phyloP scores from a whole-genome alignment of 1,139 yeast species.

The Yamadazyma dushanensis region DNA sequence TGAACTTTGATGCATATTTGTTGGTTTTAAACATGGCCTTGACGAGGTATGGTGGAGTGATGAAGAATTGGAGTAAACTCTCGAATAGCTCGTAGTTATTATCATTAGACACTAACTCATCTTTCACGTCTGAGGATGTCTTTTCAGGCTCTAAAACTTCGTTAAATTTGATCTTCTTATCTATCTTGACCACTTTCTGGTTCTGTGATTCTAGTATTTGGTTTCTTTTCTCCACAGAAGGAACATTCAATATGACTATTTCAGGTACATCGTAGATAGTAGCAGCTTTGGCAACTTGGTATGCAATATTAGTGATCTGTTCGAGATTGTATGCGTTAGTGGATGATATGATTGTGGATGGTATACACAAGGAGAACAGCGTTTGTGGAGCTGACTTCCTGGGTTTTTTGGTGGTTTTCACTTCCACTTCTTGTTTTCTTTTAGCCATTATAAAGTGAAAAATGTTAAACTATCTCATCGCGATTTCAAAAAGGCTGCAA shows the following conservation, averaged over 20 bases:
- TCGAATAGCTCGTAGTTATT: slow-evolving; percentile 60
- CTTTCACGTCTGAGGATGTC: slow-evolving; percentile 9
- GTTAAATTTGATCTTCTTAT: slow-evolving; percentile 19
- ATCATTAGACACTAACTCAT: slow-evolving; percentile 11
- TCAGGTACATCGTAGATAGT: slow-evolving; percentile 70
- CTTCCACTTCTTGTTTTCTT: slow-evolving; percentile 25
- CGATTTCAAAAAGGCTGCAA: background rate
- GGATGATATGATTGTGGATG: slow-evolving; percentile 54
- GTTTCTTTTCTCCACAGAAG: slow-evolving; percentile 20
- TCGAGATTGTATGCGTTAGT: slow-evolving; percentile 63
- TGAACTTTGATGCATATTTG: slow-evolving; percentile 49
- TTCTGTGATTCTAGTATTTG: slow-evolving; percentile 18
- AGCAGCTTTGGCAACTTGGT: slow-evolving; percentile 78
- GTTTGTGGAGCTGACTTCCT: slow-evolving; percentile 23
- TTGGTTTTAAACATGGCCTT: slow-evolving; percentile 53
- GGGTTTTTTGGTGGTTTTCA: slow-evolving; percentile 34
- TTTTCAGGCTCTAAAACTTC: slow-evolving; percentile 9
- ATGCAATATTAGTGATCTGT: slow-evolving; percentile 70
- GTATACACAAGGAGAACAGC: slow-evolving; percentile 57
- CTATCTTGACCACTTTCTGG: slow-evolving; percentile 22
- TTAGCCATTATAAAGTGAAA: slow-evolving; percentile 25
- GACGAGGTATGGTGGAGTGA: slow-evolving; percentile 83
- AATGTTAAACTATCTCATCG: slow-evolving; percentile 1
- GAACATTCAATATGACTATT: slow-evolving; percentile 63
- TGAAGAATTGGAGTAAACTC: slow-evolving; percentile 71